Evolutionary conservation across 805 yeast genomes (phyloP), one percentile per base, ranked within the genome.

Genomic region (Candida nemodendra): DNA sequence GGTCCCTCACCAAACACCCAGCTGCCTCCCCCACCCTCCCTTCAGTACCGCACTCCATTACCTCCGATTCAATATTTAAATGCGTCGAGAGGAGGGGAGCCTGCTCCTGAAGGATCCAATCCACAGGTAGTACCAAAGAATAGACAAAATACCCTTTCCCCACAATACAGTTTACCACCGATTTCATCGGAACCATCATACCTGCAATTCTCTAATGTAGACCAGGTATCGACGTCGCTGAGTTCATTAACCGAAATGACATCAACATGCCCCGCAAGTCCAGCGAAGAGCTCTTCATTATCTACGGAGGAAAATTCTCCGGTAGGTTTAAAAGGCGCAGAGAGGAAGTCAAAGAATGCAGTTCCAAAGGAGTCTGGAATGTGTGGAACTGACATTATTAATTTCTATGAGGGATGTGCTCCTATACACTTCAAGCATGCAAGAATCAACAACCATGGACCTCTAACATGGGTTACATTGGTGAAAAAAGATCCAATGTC

Each of bases 381-480:
- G 17, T 48, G 57, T 12, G 50, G 57, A 0, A 53, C 64, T 15
- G 77, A 70, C 9, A 39, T 41, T 1, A 58, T 77, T 5, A 64
- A 71, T 36, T 60, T 76, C 23, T 70, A 65, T 42, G 57, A 56
- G 1, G 74, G 72, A 2, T 65, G 64, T 45, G 45, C 66, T 3
- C 71, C 82, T 0, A 61, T 74, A 38, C 56, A 67, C 35, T 43
- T 65, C 13, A 64, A 63, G 18, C 68, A 64, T 33, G 59, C 68
- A 3, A 56, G 76, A 29, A 56, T 70, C 22, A 64, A 66, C 41
- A 68, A 69, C 47, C 71, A 67, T 54, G 84, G 82, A 1, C 78
- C 82, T 0, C 63, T 76, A 24, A 56, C 79, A 1, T 71, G 78
- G 71, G 46, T 71, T 4, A 57, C 81, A 0, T 39, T 72, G 18